Conservation (phyloP, 305 asterid genomes). For the Fraxinus xanthoxyloides region DNA sequence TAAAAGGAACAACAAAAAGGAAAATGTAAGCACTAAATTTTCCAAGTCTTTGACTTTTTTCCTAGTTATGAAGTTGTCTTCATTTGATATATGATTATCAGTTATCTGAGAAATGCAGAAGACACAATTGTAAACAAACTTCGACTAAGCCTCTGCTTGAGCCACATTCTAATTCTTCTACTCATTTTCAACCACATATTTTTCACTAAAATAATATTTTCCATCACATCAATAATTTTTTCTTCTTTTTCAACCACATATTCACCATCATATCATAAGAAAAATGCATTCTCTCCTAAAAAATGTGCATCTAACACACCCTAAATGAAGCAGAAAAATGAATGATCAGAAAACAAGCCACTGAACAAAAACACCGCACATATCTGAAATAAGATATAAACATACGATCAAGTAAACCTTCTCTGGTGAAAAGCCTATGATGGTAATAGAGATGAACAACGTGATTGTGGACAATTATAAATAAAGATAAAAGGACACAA, state of each 20-base stretch:
- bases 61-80: not conserved
- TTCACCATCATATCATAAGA: too few species aligned
- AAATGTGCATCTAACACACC: too few species aligned
- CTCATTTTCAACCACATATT: too few species aligned
- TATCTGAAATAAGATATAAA: not conserved
- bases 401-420: not conserved
- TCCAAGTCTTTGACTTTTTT: not conserved
- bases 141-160: too few species aligned
- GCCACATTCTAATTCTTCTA: too few species aligned
- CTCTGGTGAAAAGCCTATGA: not conserved
- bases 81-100: not conserved
- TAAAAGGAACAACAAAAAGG: not conserved
- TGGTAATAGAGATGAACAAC: not conserved
- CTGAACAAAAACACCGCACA: not conserved
- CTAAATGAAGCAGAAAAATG: not conserved
- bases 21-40: not conserved
- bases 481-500: not conserved
- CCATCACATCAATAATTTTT: too few species aligned
- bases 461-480: not conserved
- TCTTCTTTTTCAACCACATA: too few species aligned
- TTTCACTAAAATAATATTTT: too few species aligned
- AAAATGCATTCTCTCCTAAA: too few species aligned
- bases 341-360: not conserved
- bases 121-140: not conserved
- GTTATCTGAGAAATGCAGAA: constrained; percentile 6